A percentile compares a stretch with the other conserved stretches of the same genome.
phyloP scores from a whole-genome alignment of 2,329 filamentous ascomycete species.

The Aureobasidium sp. region DNA sequence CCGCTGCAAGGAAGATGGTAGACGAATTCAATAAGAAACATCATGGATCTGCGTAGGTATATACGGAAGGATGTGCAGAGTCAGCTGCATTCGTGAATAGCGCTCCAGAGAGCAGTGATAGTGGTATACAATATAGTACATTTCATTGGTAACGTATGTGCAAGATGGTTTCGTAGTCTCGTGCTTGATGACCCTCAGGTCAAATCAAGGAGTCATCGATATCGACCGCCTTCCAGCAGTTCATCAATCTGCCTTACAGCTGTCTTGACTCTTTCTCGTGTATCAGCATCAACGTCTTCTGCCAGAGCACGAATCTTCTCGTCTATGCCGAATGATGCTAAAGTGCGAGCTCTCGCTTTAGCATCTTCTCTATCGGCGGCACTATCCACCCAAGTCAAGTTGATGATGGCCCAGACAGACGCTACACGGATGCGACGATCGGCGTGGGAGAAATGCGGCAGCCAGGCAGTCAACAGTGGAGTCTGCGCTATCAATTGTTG shows the following conservation, averaged over 20 bases:
- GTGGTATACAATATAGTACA: not conserved
- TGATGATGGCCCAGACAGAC: constrained; percentile 77
- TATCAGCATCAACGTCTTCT: constrained; percentile 67
- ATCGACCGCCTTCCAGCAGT: constrained; percentile 18
- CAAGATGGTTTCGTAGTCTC: not conserved
- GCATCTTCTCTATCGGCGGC: constrained; percentile 58
- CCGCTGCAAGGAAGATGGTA: constrained; percentile 35
- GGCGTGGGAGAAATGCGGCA: constrained; percentile 65
- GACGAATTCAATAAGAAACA: constrained; percentile 33
- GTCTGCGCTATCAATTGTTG: constrained; percentile 71
- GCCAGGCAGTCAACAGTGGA: constrained; percentile 64
- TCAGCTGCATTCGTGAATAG: not conserved
- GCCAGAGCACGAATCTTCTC: constrained; percentile 24
- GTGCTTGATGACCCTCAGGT: not conserved
- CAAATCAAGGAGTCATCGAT: constrained; percentile 13
- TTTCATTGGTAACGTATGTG: not conserved
- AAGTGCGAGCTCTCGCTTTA: constrained; percentile 57
- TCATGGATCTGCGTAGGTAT: not conserved
- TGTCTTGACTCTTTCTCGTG: constrained; percentile 75
- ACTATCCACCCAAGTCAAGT: constrained; percentile 78
- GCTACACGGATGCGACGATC: constrained; percentile 67
- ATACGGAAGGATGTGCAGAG: not conserved
- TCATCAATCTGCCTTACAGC: constrained; percentile 63
- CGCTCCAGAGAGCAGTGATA: not conserved
- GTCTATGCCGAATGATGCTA: constrained; percentile 55